These are phyloP conservation scores for Penicillium roqueforti DNA, from an alignment of 495 filamentous ascomycete genomes.

Conservation along the genomic window DNA sequence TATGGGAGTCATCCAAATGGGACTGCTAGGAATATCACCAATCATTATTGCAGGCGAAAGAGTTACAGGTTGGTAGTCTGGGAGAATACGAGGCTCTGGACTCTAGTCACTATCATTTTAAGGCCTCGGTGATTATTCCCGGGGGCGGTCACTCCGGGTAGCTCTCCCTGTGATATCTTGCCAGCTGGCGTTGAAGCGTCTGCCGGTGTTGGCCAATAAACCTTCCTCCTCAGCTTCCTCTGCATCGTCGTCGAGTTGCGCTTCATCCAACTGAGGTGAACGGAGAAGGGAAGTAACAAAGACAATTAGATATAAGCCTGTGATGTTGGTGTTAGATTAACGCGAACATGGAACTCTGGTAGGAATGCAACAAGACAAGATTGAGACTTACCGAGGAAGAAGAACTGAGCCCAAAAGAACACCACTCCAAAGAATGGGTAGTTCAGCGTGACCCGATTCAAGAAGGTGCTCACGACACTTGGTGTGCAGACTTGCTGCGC, in stretches of 20 bases:
- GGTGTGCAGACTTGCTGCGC: slow-evolving; percentile 81
- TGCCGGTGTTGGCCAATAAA: slow-evolving; percentile 72
- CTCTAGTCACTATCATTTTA: background rate
- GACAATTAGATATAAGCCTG: slow-evolving; percentile 71
- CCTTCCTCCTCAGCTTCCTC: slow-evolving; percentile 96
- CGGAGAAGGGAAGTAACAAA: slow-evolving; percentile 72
- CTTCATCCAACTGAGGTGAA: slow-evolving; percentile 69
- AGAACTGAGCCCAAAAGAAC: slow-evolving; percentile 93
- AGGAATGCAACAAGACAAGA: background rate
- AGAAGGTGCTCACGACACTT: slow-evolving; percentile 81
- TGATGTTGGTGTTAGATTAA: background rate
- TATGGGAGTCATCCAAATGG: background rate
- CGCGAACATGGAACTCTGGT: background rate
- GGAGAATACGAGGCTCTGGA: background rate
- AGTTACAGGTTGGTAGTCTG: background rate
- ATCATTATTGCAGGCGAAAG: background rate
- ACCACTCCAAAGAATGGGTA: slow-evolving; percentile 95
- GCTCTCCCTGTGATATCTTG: slow-evolving; percentile 70
- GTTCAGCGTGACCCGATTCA: slow-evolving; percentile 90
- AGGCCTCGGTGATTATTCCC: background rate
- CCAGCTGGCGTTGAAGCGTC: slow-evolving; percentile 81
- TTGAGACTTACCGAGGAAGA: slow-evolving; percentile 62
- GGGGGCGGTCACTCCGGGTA: slow-evolving; percentile 14
- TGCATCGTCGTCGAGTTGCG: slow-evolving; percentile 77
- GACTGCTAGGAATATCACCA: background rate